Evolutionary conservation across 805 yeast genomes (phyloP).

Genomic region (Zygoascus flipseniorum): DNA sequence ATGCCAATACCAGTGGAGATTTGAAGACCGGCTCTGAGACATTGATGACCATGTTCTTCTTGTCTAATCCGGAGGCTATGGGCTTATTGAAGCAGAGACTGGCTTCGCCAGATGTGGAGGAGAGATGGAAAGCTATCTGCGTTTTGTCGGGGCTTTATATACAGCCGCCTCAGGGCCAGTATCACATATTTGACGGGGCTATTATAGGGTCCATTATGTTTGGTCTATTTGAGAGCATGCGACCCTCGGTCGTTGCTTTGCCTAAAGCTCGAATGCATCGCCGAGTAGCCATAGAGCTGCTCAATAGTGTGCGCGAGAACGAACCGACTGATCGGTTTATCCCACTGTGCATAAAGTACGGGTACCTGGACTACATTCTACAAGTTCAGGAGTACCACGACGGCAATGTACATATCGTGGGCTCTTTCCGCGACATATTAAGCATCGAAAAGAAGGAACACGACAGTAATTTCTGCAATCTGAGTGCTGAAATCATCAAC

Average conservation of each 20-base stretch:
- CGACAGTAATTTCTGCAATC: too few species aligned
- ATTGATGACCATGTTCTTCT: constrained; percentile 4
- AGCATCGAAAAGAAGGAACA: too few species aligned
- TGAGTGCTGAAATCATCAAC: too few species aligned
- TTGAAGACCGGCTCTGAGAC: constrained; percentile 3
- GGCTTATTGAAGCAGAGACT: constrained; percentile 2
- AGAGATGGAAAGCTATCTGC: constrained; percentile 3
- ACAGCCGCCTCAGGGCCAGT: background rate
- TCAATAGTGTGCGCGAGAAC: background rate
- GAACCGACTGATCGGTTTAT: background rate
- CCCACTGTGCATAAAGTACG: background rate
- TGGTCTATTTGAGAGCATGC: background rate
- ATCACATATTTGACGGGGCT: background rate
- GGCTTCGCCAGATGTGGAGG: background rate
- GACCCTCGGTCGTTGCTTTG: background rate
- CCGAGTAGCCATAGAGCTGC: background rate
- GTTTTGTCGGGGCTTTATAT: background rate
- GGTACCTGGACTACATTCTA: background rate
- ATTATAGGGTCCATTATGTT: background rate
- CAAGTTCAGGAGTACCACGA: background rate
- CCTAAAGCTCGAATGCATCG: background rate
- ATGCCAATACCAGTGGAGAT: constrained; percentile 9
- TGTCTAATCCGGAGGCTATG: constrained; percentile 1
- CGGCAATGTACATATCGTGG: too few species aligned
- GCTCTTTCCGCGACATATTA: too few species aligned